Conservation (phyloP, 2,329 filamentous ascomycete species). For the Paraphaeosphaeria sporulosa region DNA sequence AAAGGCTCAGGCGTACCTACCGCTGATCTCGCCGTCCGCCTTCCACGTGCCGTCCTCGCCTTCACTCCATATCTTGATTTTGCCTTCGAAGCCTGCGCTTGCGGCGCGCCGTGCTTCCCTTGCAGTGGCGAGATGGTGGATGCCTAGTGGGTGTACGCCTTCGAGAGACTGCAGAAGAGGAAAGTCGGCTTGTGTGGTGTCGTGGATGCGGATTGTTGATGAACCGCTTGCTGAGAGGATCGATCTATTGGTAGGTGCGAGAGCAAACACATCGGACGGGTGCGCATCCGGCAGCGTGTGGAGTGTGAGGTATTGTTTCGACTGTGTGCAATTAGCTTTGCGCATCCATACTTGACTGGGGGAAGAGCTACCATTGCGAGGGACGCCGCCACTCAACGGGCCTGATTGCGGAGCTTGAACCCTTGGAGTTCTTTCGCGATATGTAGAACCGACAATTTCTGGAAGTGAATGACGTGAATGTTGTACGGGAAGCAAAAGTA, state of each 20-base stretch:
- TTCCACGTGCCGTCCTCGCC: conserved; percentile 61
- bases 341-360: background rate
- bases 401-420: too few relatives aligned
- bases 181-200: conserved; percentile 73
- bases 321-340: conserved; percentile 62
- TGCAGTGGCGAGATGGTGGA: conserved; percentile 83
- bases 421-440: too few relatives aligned
- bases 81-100: conserved; percentile 88
- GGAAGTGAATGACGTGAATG: conserved; percentile 6
- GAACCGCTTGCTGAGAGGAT: conserved; percentile 87
- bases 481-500: conserved; percentile 24
- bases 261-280: conserved; percentile 81
- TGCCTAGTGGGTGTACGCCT: conserved; percentile 84
- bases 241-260: conserved; percentile 76
- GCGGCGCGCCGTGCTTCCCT: conserved; percentile 71
- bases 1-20: conserved; percentile 39
- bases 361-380: conserved; percentile 21
- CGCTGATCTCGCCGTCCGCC: conserved; percentile 58
- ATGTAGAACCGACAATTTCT: background rate
- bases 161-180: conserved; percentile 81
- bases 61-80: conserved; percentile 82
- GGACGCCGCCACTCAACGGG: background rate
- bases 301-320: conserved; percentile 96
- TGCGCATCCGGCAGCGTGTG: conserved; percentile 91
- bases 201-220: conserved; percentile 81